Conservation (phyloP, 75 land plant species). For the Adiantum capillusveneris region DNA sequence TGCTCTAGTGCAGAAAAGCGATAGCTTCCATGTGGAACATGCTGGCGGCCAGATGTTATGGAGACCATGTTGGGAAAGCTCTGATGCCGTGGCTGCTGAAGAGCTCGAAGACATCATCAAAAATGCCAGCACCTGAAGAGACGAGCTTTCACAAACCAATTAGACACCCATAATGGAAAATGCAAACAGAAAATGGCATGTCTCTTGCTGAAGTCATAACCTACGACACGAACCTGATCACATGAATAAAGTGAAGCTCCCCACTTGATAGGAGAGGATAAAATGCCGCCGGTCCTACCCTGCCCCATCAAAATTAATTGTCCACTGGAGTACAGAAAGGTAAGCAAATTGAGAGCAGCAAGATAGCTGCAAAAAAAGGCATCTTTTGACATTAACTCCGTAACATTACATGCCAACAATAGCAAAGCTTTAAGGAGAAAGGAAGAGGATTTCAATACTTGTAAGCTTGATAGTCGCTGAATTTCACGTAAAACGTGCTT, state of each 20-base stretch:
- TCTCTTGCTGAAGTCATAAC: not conserved
- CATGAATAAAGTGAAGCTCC: not conserved
- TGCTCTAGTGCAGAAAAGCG: not conserved
- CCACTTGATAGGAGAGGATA: not conserved
- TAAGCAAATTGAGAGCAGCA: conserved; percentile 2
- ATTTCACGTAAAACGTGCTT: not conserved
- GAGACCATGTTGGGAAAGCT: not conserved
- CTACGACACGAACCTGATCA: not conserved
- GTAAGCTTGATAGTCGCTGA: conserved; percentile 2
- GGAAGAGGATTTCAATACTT: not conserved
- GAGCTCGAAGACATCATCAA: not conserved
- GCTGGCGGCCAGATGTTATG: conserved; percentile 1
- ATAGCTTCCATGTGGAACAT: not conserved
- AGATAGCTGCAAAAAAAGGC: not conserved
- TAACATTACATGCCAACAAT: too few species aligned
- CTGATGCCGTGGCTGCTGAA: conserved; percentile 4
- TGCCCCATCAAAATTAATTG: not conserved
- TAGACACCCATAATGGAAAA: not conserved
- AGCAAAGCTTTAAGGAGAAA: too few species aligned
- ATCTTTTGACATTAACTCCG: too few species aligned
- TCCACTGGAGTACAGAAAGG: conserved; percentile 2
- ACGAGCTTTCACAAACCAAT: not conserved
- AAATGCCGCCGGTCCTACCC: not conserved
- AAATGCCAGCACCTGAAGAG: not conserved
- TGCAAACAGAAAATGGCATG: not conserved